phyloP scores from a whole-genome alignment of 129 eudicot genomes.

The Flaveria bidentis region DNA sequence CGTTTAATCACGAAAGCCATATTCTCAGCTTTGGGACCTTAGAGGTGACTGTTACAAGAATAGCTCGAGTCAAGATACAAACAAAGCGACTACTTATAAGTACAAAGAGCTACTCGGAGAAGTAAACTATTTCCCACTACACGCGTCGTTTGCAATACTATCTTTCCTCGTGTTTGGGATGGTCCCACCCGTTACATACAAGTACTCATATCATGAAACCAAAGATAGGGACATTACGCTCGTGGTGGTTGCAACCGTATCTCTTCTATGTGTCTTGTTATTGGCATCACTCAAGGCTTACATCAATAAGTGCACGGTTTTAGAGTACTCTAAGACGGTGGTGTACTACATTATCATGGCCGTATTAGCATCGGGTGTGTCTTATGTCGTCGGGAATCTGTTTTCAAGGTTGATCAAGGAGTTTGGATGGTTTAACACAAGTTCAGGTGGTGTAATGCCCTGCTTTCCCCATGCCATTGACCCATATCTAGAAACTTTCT shows the following conservation, averaged over 20 bases:
- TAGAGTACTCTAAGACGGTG: conserved; percentile 36
- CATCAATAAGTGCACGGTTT: conserved; percentile 16
- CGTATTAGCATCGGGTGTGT: conserved; percentile 48
- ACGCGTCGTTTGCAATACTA: conserved; percentile 25
- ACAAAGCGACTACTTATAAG: conserved; percentile 20
- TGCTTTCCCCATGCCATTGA: conserved; percentile 1
- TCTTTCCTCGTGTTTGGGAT: conserved; percentile 44
- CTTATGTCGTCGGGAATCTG: conserved; percentile 54
- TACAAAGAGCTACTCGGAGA: conserved; percentile 46
- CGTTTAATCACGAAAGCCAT: neutral
- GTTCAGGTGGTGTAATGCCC: conserved; percentile 13
- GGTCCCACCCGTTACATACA: conserved; percentile 38
- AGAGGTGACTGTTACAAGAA: conserved; percentile 35
- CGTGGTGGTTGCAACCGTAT: conserved; percentile 21
- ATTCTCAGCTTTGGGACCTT: conserved; percentile 40
- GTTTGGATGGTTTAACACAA: conserved; percentile 45
- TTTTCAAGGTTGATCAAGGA: conserved; percentile 39
- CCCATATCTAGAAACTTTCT: conserved; percentile 26
- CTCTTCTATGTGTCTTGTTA: conserved; percentile 53
- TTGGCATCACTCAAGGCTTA: conserved; percentile 56
- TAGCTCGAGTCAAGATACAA: neutral
- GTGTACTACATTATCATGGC: conserved; percentile 44
- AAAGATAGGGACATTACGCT: conserved; percentile 22
- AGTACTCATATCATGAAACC: conserved; percentile 29
- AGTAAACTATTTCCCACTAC: conserved; percentile 38